Base-by-base conservation (phyloP, 805 yeast species). In the Metschnikowia colocasiae region DNA sequence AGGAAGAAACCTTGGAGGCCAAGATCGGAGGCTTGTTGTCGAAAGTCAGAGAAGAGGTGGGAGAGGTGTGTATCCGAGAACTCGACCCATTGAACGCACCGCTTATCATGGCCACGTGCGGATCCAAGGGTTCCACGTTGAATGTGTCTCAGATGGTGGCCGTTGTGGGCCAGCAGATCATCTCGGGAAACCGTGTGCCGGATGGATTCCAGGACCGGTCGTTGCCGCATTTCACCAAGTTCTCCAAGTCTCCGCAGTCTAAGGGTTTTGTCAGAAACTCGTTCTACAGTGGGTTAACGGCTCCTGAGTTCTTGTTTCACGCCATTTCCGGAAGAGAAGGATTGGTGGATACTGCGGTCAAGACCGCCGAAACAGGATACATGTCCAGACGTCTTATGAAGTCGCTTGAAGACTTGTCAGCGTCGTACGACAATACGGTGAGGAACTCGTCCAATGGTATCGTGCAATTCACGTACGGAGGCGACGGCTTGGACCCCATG, bases 301-400 rank as follows among this genome's bases (percentile, higher is more conserved):
- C 99, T 29, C 98, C 94, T 69, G 99, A 94, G 68, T 94, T 94
- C 68, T 91, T 94, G 67, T 94, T 94, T 85, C 99, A 94, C 67
- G 97, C 98, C 45, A 94, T 94, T 97, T 98, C 99, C 63, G 99
- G 99, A 76, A 89, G 99, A 80, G 99, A 94, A 75, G 99, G 99
- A 78, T 78, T 94, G 65, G 95, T 94, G 66, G 99, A 94, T 79
- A 94, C 99, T 46, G 99, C 99, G 13, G 99, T 94, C 41, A 94
- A 94, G 69, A 94, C 99, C 35, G 98, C 99, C 2, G 98, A 92
- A 66, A 92, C 99, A 4, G 98, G 98, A 63, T 91, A 91, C 70
- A 92, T 92, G 95, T 92, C 98, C 20, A 87, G 99, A 69, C 83
- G 99, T 68, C 77, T 92, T 65, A 92, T 92, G 99, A 92, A 92